phyloP scores from a whole-genome alignment of 2,329 filamentous ascomycete genomes.

The Domatiomyces globalis region DNA sequence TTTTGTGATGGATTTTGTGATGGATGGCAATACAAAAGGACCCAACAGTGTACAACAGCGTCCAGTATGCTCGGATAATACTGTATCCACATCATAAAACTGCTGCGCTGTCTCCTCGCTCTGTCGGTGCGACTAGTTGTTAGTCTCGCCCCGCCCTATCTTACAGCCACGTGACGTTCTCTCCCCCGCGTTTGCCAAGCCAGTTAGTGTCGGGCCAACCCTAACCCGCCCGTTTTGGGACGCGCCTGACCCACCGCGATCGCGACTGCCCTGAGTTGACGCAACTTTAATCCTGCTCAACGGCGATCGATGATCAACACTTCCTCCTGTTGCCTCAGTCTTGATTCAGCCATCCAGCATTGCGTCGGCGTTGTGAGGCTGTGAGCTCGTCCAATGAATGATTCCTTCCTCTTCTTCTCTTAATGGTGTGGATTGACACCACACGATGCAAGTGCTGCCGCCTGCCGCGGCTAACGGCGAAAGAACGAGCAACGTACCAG shows the following conservation, averaged over 20 bases:
- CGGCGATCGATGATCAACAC: background rate
- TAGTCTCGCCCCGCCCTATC: too few species aligned
- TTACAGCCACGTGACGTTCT: too few species aligned
- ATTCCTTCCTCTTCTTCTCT: background rate
- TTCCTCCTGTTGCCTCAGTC: background rate
- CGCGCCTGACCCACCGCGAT: background rate
- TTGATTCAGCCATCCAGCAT: conserved; percentile 10
- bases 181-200: too few species aligned
- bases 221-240: background rate
- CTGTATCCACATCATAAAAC: too few species aligned
- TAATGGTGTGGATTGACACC: background rate
- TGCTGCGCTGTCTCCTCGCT: too few species aligned
- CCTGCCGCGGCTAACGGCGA: conserved; percentile 14
- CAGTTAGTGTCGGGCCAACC: background rate
- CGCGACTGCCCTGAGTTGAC: background rate
- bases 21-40: too few species aligned
- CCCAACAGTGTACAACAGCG: too few species aligned
- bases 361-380: conserved; percentile 10
- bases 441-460: conserved; percentile 16
- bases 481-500: conserved; percentile 5
- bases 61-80: too few species aligned
- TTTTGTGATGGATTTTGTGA: background rate
- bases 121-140: too few species aligned
- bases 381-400: background rate
- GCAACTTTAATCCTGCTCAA: background rate